Evolutionary conservation across 148 eudicot genomes (phyloP).

Genomic region (Limonium bicolor): DNA sequence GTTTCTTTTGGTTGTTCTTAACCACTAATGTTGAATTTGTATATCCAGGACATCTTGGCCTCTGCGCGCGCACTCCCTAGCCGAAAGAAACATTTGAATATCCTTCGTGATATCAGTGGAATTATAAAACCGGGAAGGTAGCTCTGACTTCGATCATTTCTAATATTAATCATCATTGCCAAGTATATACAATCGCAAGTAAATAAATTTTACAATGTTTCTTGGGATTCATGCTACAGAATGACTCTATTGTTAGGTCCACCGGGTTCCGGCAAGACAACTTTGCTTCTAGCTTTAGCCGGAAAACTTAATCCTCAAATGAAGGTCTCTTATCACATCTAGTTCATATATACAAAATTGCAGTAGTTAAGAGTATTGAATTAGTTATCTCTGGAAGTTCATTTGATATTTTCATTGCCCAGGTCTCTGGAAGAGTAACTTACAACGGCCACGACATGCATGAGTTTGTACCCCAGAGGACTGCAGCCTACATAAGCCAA

Average conservation of each 20-base stretch:
- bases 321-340: background rate
- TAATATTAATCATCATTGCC: background rate
- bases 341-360: background rate
- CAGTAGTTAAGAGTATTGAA: background rate
- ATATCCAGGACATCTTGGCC: background rate
- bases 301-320: conserved; percentile 2
- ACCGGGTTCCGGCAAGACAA: conserved; percentile 7
- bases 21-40: background rate
- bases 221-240: background rate
- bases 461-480: too few relatives aligned
- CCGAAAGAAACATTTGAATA: conserved; percentile 1
- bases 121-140: conserved; percentile 3
- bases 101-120: conserved; percentile 1
- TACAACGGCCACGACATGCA: conserved; percentile 6
- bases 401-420: too few relatives aligned
- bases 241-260: conserved; percentile 6
- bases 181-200: background rate
- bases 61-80: background rate
- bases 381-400: background rate
- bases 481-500: too few relatives aligned
- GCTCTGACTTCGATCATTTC: background rate
- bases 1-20: background rate
- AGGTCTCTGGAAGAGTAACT: conserved; percentile 3
- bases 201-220: background rate
- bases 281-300: conserved; percentile 2